Base-by-base conservation (phyloP, 352 stramenopile species). In the Phytophthora capsici region DNA sequence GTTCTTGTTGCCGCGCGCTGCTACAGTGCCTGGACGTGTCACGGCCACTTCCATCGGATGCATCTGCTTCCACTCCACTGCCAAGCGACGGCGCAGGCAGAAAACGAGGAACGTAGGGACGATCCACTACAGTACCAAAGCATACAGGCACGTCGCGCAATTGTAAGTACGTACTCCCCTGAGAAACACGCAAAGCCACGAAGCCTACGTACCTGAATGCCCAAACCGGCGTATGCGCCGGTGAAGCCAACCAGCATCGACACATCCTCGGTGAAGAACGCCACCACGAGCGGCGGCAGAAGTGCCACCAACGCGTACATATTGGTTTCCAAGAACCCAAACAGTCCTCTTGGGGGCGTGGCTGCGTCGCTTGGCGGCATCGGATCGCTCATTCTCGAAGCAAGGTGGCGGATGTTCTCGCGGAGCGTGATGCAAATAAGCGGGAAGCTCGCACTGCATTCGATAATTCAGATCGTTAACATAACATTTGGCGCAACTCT, bases 241-340 rank as follows among this genome's bases (percentile, higher is more conserved):
- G 88, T 96, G 66, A 93, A 93, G 49, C 88, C 84, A 45, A 96
- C 86, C 26, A 96, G 80, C 84, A 94, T 93, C 30, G 85, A 91
- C 62, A 96, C 88, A 75, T 96, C 88, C 43, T 96, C 88, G 2
- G 88, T 96, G 69, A 89, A 94, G 71, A 96, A 88, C 38, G 88
- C 88, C 23, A 96, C 82, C 10, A 93, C 57, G 53, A 94, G 80
- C 45, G 88, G 86, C 26, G 88, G 88, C 45, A 93, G 69, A 71
- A 94, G 69, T 28, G 88, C 86, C 43, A 88, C 57, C 20, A 96
- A 60, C 37, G 82, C 84, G 66, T 88, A 94, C 51, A 80, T 62
- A 71, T 94, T 81, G 36, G 68, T 77, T 64, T 74, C 48, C 25
- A 89, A 40, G 37, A 91, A 90, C 9, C 58, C 80, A 14, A 41